Conservation (phyloP, 139 green algal species). For the Micractinium conductrix region DNA sequence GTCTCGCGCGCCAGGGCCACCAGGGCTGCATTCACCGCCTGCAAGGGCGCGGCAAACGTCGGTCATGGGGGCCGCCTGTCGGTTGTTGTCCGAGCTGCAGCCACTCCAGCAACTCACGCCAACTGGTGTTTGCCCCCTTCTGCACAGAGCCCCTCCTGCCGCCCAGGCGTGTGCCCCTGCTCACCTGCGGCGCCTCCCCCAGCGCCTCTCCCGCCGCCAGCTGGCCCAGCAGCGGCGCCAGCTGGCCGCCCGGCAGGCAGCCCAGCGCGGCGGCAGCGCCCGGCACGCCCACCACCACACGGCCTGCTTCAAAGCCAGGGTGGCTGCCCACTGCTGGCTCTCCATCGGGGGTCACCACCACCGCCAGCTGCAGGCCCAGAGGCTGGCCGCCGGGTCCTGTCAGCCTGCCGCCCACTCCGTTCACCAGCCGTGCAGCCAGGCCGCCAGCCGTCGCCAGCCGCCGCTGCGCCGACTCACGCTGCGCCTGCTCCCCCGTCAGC, state of each 20-base stretch:
- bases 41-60: too few species aligned
- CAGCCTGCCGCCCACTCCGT: conserved; percentile 9
- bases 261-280: not conserved
- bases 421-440: conserved; percentile 2
- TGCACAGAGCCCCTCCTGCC: too few species aligned
- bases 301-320: not conserved
- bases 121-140: too few species aligned
- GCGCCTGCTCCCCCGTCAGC: not conserved
- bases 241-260: conserved; percentile 18
- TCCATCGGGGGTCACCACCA: not conserved
- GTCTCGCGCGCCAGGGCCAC: not conserved
- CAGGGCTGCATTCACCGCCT: not conserved
- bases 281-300: conserved; percentile 8
- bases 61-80: too few species aligned
- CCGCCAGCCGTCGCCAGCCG: not conserved
- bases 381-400: not conserved
- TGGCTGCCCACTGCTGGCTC: conserved; percentile 14
- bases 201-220: conserved; percentile 6
- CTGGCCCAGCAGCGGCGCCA: conserved; percentile 17
- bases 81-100: too few species aligned
- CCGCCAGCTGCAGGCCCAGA: not conserved
- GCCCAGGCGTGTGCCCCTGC: too few species aligned
- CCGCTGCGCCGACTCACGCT: not conserved
- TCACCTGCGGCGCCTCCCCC: not conserved
- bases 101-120: too few species aligned